Evolutionary conservation across 345 rosid genomes (phyloP).

Genomic region (Gossypium stocksii): DNA sequence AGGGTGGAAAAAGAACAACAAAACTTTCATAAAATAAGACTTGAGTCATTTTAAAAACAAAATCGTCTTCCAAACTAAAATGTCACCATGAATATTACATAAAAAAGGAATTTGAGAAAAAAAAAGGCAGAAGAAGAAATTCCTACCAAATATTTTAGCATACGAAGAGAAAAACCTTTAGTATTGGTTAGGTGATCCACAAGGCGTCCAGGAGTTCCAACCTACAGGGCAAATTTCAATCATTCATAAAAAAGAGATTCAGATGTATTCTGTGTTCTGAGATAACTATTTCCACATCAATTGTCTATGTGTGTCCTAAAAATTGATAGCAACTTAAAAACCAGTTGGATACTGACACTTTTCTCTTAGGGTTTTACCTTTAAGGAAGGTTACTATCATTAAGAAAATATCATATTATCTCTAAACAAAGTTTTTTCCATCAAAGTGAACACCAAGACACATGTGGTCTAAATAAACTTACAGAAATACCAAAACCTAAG

Average conservation of each 20-base stretch:
- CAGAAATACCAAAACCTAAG: neutral
- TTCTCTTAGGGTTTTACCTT: neutral
- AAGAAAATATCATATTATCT: neutral
- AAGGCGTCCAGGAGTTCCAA: slow-evolving; percentile 93
- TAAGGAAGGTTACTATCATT: neutral
- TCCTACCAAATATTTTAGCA: slow-evolving; percentile 73
- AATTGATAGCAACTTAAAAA: neutral
- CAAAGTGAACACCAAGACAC: neutral
- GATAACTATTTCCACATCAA: neutral
- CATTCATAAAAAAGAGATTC: neutral
- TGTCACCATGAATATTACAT: neutral
- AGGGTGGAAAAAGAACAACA: neutral
- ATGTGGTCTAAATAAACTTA: neutral
- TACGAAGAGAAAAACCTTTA: slow-evolving; percentile 79
- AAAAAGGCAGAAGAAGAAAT: slow-evolving; percentile 5
- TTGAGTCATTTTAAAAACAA: neutral
- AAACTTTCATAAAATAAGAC: neutral
- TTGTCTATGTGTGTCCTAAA: neutral
- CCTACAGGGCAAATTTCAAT: slow-evolving; percentile 38
- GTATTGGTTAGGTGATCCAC: slow-evolving; percentile 84
- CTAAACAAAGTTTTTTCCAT: neutral
- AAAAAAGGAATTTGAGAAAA: neutral
- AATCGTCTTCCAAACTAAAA: neutral
- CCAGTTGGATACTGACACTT: neutral
- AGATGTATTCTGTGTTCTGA: neutral